Evolutionary conservation across 257 asterid genomes (phyloP).

Genomic region (Solanum sitiens): DNA sequence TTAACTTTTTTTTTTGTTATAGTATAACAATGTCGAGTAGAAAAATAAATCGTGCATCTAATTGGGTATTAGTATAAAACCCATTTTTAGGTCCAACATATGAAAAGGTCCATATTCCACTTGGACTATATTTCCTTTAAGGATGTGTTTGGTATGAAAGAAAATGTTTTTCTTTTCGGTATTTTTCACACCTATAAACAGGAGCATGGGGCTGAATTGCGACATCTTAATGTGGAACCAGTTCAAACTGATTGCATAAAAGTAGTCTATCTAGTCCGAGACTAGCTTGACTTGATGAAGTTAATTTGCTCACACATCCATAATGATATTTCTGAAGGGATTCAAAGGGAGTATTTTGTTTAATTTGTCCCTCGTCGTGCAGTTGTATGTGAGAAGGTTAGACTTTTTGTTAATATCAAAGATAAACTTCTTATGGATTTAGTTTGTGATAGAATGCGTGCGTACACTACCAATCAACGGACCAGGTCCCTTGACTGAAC

Average conservation of each 20-base stretch:
- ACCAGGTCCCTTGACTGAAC: no score
- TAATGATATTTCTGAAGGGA: slow-evolving; percentile 70
- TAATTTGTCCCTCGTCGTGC: slow-evolving; percentile 95
- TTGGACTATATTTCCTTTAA: neutral
- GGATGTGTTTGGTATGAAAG: neutral
- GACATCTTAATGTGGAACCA: slow-evolving; percentile 77
- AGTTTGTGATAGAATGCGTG: neutral
- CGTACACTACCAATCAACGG: no score
- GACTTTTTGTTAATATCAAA: neutral
- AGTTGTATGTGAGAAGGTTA: slow-evolving; percentile 89
- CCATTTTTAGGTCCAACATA: neutral
- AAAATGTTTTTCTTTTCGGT: neutral
- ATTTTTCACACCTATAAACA: slow-evolving; percentile 15
- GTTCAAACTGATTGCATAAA: slow-evolving; percentile 74
- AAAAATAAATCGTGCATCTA: no score
- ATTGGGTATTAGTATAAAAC: no score
- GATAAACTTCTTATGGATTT: neutral
- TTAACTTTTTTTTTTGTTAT: no score
- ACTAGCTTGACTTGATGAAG: slow-evolving; percentile 69
- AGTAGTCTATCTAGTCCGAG: slow-evolving; percentile 75
- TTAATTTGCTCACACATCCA: slow-evolving; percentile 71
- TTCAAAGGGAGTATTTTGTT: slow-evolving; percentile 71
- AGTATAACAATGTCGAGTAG: no score
- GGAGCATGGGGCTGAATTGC: slow-evolving; percentile 89
- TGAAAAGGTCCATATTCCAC: neutral